A percentile compares a stretch with the other conserved stretches of the same genome.
phyloP scores from a whole-genome alignment of 495 filamentous ascomycete species.

The Annulohypoxylon stygium region DNA sequence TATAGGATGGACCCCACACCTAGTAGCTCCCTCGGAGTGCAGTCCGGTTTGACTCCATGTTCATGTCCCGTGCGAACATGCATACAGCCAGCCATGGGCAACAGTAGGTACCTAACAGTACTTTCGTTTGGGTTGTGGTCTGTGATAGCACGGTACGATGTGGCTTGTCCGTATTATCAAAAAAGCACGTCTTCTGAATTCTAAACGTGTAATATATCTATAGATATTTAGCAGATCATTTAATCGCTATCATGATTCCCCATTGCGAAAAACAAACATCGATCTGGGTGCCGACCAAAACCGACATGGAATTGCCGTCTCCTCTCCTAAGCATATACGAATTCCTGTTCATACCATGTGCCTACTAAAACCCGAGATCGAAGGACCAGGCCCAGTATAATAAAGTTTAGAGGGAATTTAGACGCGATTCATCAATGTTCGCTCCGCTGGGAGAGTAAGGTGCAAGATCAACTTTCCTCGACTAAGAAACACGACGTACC shows the following conservation, averaged over 20 bases:
- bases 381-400: constrained; percentile 26
- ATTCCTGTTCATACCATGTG: constrained; percentile 26
- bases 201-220: neutral
- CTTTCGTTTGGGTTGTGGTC: neutral
- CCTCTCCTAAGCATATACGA: neutral
- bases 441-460: neutral
- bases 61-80: constrained; percentile 14
- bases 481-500: neutral
- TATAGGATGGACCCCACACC: too few relatives aligned
- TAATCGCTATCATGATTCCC: constrained; percentile 11
- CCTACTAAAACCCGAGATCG: constrained; percentile 12
- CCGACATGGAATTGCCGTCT: constrained; percentile 11
- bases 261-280: constrained; percentile 10
- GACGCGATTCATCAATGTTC: constrained; percentile 8
- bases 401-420: constrained; percentile 12
- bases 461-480: neutral
- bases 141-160: constrained; percentile 4
- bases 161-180: neutral
- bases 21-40: too few relatives aligned
- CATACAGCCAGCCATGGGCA: neutral
- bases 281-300: constrained; percentile 26
- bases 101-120: neutral
- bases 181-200: neutral
- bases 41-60: too few relatives aligned
- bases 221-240: constrained; percentile 3